Conservation (phyloP, 2,329 filamentous ascomycete genomes). For the Podosphaera xanthii region DNA sequence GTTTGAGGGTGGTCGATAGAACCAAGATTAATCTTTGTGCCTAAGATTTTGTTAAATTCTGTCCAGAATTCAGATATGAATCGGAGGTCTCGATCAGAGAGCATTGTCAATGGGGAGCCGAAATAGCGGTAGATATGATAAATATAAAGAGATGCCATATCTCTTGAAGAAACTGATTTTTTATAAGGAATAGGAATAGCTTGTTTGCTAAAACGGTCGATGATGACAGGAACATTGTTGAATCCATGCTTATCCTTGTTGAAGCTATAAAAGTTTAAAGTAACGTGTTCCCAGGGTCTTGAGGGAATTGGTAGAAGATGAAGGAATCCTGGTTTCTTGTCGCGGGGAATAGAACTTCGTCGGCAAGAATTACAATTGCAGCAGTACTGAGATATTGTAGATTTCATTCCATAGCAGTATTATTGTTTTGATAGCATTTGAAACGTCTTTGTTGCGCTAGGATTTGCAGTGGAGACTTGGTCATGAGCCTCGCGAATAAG, state of each 20-base stretch:
- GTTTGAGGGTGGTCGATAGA: no score
- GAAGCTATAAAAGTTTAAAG: not conserved
- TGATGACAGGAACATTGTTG: not conserved
- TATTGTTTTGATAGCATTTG: not conserved
- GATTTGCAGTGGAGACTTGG: not conserved
- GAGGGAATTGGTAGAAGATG: not conserved
- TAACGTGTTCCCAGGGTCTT: conserved; percentile 1
- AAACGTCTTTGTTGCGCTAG: not conserved
- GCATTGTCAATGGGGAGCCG: no score
- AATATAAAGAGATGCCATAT: no score
- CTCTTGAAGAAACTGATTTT: not conserved
- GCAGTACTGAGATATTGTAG: not conserved
- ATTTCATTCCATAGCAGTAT: not conserved
- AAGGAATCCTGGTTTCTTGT: conserved; percentile 2
- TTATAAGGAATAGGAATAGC: not conserved
- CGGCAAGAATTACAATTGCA: not conserved
- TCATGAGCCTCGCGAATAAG: conserved; percentile 1
- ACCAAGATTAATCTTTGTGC: no score
- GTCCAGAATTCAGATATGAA: not conserved
- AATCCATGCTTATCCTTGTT: not conserved
- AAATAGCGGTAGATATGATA: no score
- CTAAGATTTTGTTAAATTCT: not conserved
- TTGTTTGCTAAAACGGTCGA: not conserved
- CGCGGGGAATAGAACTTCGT: not conserved
- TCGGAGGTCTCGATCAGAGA: not conserved